These are phyloP conservation scores for Fraxinus baroniana DNA, from an alignment of 305 asterid species.

Conservation along the genomic window DNA sequence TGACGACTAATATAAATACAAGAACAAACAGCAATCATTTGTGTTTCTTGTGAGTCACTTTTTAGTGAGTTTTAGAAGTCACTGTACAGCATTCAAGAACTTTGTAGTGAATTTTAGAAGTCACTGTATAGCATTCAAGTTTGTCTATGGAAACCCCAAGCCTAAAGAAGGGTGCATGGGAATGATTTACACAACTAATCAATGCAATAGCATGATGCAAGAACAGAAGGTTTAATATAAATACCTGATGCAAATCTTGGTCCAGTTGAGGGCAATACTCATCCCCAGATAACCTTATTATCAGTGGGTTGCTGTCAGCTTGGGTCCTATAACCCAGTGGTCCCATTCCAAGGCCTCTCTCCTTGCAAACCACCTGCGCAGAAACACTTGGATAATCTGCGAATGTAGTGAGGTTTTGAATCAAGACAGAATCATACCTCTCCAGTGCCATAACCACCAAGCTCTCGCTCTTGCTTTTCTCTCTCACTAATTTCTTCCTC, in stretches of 20 bases:
- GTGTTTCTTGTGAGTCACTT: background rate
- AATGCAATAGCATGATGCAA: background rate
- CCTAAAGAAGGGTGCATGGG: background rate
- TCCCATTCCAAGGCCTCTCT: conserved; percentile 95
- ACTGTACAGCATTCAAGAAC: background rate
- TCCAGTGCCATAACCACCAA: conserved; percentile 96
- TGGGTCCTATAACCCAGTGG: conserved; percentile 53
- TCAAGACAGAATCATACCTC: conserved; percentile 55
- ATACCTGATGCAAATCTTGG: conserved; percentile 57
- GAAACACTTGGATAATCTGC: conserved; percentile 24
- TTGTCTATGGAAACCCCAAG: background rate
- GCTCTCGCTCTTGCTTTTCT: conserved; percentile 90
- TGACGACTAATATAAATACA: background rate
- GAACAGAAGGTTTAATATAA: conserved; percentile 10
- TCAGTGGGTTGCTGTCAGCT: conserved; percentile 41
- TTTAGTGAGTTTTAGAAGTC: background rate
- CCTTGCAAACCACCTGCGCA: conserved; percentile 86
- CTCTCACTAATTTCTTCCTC: conserved; percentile 97
- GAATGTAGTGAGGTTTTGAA: conserved; percentile 10
- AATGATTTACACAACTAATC: background rate
- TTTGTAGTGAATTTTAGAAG: background rate
- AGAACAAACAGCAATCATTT: background rate
- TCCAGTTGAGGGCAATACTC: conserved; percentile 50
- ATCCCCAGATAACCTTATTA: conserved; percentile 37
- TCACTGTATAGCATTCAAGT: background rate